Evolutionary conservation across 805 yeast genomes (phyloP).

Genomic region (Suhomyces sp.): DNA sequence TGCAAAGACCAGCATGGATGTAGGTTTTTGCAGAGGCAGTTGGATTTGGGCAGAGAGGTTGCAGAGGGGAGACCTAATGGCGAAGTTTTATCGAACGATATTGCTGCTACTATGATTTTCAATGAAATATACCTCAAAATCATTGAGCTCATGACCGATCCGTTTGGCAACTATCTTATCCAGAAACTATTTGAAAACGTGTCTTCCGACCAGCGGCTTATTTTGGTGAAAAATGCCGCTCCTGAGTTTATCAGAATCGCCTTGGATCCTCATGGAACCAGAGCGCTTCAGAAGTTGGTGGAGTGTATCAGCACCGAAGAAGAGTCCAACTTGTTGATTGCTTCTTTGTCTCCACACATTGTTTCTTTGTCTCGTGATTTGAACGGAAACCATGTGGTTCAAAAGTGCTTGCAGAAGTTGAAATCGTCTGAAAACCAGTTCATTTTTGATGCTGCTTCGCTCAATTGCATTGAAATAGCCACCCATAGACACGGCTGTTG

Average conservation of each 20-base stretch:
- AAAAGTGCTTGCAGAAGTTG: slow-evolving; percentile 80
- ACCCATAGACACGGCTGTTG: slow-evolving; percentile 79
- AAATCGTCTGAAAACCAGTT: slow-evolving; percentile 71
- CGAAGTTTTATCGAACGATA: slow-evolving; percentile 21
- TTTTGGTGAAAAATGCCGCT: slow-evolving; percentile 67
- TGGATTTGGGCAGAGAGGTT: slow-evolving; percentile 55
- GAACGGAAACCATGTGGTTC: slow-evolving; percentile 96
- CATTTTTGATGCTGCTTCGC: slow-evolving; percentile 80
- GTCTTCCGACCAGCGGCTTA: slow-evolving; percentile 62
- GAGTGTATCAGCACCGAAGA: slow-evolving; percentile 73
- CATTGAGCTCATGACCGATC: slow-evolving; percentile 88
- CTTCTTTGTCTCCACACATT: slow-evolving; percentile 63
- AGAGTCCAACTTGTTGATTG: slow-evolving; percentile 64
- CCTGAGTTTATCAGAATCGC: slow-evolving; percentile 77
- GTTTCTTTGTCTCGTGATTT: slow-evolving; percentile 81
- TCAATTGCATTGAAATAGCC: slow-evolving; percentile 74
- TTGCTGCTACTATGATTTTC: slow-evolving; percentile 72
- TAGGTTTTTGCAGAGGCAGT: slow-evolving; percentile 82
- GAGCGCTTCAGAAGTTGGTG: slow-evolving; percentile 89
- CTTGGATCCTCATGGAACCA: slow-evolving; percentile 90
- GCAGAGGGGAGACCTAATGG: slow-evolving; percentile 6
- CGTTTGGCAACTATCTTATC: slow-evolving; percentile 94
- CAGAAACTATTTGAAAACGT: slow-evolving; percentile 87
- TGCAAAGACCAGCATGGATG: slow-evolving; percentile 98
- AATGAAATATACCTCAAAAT: slow-evolving; percentile 75